A percentile compares a stretch with the other conserved stretches of the same genome.
phyloP scores from a whole-genome alignment of 2,329 filamentous ascomycete genomes.

The Thelonectria olida region DNA sequence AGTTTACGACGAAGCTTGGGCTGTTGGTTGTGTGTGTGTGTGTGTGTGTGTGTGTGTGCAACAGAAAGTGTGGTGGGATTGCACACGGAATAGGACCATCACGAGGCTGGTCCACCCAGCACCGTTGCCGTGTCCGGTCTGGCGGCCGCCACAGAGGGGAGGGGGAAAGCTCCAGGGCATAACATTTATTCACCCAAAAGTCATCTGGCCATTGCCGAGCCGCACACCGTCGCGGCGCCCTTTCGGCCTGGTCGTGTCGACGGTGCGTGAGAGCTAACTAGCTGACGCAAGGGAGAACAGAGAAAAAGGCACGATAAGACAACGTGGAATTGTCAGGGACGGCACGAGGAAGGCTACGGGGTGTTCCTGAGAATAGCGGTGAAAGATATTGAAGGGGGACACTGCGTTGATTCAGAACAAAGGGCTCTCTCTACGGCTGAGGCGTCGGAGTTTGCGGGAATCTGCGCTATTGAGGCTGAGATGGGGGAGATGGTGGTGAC shows the following conservation, averaged over 20 bases:
- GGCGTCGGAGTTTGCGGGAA: constrained; percentile 9
- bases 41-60: no score
- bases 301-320: background rate
- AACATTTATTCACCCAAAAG: no score
- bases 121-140: constrained; percentile 1
- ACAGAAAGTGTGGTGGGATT: background rate
- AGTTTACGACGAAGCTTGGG: background rate
- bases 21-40: constrained; percentile 1
- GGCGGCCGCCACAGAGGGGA: constrained; percentile 3
- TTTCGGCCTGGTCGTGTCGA: background rate
- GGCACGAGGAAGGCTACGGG: background rate
- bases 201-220: background rate
- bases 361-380: background rate
- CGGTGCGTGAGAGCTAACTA: background rate
- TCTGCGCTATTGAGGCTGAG: background rate
- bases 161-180: no score
- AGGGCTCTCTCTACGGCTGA: background rate
- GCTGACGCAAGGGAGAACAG: constrained; percentile 7
- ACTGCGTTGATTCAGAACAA: background rate
- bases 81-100: constrained; percentile 1
- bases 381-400: background rate
- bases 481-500: background rate
- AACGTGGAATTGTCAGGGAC: background rate
- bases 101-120: constrained; percentile 8
- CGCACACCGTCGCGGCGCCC: background rate